Evolutionary conservation across 768 basidiomycete species (phyloP), one percentile per base, ranked within the genome.

Genomic region (Calocera viscosa): DNA sequence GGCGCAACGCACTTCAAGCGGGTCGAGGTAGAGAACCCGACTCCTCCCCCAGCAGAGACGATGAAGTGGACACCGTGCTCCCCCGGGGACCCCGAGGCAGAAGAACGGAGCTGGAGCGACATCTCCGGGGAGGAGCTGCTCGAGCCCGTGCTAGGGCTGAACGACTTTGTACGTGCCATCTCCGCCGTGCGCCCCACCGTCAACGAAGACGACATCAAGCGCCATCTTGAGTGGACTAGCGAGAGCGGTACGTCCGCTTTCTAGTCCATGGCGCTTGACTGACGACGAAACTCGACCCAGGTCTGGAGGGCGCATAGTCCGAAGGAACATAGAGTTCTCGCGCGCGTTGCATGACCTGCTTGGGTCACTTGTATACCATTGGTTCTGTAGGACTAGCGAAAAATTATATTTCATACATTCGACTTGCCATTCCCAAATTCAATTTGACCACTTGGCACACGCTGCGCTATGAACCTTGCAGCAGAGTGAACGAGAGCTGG

Each of bases 21-120:
- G 34, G 79, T 84, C 26, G 67, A 70, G 0, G 79, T 78, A 12
- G 74, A 71, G 74, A 76, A 40, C 14, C 16, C 70, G 60, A 64
- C 77, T 74, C 74, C 72, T 33, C 69, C 74, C 0, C 68, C 66
- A 17, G 70, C 70, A 49, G 67, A 66, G 22, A 67, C 74, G 5
- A 73, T 65, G 64, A 76, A 94, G 87, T 95, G 84, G 88, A 97
- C 94, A 24, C 96, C 96, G 1, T 99, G 96, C 75, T 97, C 94
- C 1, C 94, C 96, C 0, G 94, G 95, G 10, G 93, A 94, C 70
- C 81, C 85, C 0, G 84, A 84, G 0, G 94, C 90, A 0, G 80
- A 84, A 64, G 95, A 98, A 78, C 92, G 88, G 80, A 79, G 85
- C 3, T 97, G 95, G 95, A 83, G 89, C 24, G 89, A 90, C 66